These are phyloP conservation scores for Phytophthora pluvialis DNA, from an alignment of 352 stramenopile species.

Conservation along the genomic window DNA sequence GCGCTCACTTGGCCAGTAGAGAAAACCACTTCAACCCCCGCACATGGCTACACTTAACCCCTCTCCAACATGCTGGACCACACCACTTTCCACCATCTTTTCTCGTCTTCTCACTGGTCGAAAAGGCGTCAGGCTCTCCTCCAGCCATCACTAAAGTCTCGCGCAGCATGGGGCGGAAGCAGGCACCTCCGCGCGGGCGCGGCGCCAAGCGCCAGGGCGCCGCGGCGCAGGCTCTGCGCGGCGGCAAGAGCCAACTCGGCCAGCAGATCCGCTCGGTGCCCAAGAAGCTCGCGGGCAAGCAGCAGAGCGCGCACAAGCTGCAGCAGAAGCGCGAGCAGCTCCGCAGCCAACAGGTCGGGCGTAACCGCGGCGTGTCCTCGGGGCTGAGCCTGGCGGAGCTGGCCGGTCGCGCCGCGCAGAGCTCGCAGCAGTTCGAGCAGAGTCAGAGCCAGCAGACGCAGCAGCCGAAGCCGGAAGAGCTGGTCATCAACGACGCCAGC, in stretches of 20 bases:
- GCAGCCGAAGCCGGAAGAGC: constrained; percentile 27
- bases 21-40: constrained; percentile 15
- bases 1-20: constrained; percentile 16
- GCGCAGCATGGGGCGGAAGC: constrained; percentile 28
- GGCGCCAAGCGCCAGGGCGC: constrained; percentile 41
- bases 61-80: not conserved
- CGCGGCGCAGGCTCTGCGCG: constrained; percentile 29
- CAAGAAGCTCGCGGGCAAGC: constrained; percentile 54
- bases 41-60: constrained; percentile 7
- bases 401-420: constrained; percentile 50
- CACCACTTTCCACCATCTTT: not conserved
- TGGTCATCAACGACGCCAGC: constrained; percentile 86
- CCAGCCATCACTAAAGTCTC: constrained; percentile 20
- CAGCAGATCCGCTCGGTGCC: constrained; percentile 29
- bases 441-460: constrained; percentile 33
- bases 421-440: constrained; percentile 48
- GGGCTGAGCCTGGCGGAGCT: constrained; percentile 63
- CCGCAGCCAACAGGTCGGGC: constrained; percentile 50
- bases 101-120: constrained; percentile 9
- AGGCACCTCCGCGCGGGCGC: constrained; percentile 27
- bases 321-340: constrained; percentile 74
- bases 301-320: constrained; percentile 54
- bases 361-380: constrained; percentile 44
- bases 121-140: constrained; percentile 12
- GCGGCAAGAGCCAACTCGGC: constrained; percentile 27